Percentiles rank a stretch among this genome's conserved stretches.
phyloP scores from a whole-genome alignment of 108 stramenopile genomes.

The Skeletonema costatum region DNA sequence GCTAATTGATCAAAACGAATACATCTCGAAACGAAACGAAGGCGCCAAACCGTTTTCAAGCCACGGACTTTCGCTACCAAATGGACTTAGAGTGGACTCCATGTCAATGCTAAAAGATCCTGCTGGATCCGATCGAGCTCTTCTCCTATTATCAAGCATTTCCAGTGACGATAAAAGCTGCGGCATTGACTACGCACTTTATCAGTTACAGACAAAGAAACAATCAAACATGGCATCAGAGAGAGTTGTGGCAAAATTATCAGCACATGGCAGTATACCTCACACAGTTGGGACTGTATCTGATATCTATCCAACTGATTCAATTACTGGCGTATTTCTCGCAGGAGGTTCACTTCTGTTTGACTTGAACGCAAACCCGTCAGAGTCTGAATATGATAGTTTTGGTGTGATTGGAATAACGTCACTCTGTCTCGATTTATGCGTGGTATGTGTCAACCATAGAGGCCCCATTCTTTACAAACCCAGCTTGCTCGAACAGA shows the following conservation, averaged over 20 bases:
- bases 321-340: constrained; percentile 34
- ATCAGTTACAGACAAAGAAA: constrained; percentile 25
- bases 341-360: constrained; percentile 41
- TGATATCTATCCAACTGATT: constrained; percentile 1
- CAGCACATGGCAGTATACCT: constrained; percentile 19
- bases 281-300: not conserved
- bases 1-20: constrained; percentile 8
- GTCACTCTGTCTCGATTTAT: constrained; percentile 24
- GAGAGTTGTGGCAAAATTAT: constrained; percentile 19
- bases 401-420: constrained; percentile 31
- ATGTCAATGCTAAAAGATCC: constrained; percentile 36
- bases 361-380: constrained; percentile 11
- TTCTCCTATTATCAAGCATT: constrained; percentile 29
- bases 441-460: constrained; percentile 18
- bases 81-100: constrained; percentile 24
- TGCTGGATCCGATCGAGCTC: constrained; percentile 21
- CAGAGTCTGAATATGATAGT: not conserved
- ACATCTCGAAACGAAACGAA: not conserved
- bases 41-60: not conserved
- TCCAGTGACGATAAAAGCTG: not conserved
- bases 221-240: constrained; percentile 3
- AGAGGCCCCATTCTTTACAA: constrained; percentile 13
- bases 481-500: not conserved
- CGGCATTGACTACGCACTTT: constrained; percentile 29
- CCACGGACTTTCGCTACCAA: constrained; percentile 24